A percentile compares a stretch with the other conserved stretches of the same genome.
Conservation (phyloP, 163 green algal species). For the Prototheca cutis region DNA sequence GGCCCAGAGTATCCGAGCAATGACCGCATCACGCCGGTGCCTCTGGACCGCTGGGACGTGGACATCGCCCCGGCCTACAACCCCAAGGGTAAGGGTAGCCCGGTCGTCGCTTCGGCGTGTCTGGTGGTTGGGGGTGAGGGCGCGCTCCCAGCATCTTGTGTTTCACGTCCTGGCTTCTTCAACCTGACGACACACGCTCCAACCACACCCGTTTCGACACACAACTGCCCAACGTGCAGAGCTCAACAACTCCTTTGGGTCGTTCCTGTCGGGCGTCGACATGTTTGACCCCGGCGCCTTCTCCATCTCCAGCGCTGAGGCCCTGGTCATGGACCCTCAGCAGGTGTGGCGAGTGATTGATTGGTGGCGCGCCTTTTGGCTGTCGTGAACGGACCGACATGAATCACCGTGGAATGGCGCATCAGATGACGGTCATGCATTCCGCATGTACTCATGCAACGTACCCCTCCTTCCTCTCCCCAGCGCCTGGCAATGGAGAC, state of each 20-base stretch:
- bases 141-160: too few relatives aligned
- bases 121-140: too few relatives aligned
- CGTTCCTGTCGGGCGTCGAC: conserved; percentile 29
- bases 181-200: too few relatives aligned
- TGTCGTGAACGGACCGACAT: not conserved
- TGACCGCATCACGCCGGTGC: conserved; percentile 28
- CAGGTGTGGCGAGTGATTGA: too few relatives aligned
- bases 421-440: too few relatives aligned
- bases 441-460: too few relatives aligned
- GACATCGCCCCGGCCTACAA: conserved; percentile 13
- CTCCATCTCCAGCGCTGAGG: conserved; percentile 35
- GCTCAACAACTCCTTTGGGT: conserved; percentile 29
- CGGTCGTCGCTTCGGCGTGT: too few relatives aligned
- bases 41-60: conserved; percentile 35
- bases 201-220: too few relatives aligned
- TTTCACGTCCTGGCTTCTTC: too few relatives aligned
- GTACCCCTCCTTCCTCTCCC: conserved; percentile 26
- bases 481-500: conserved; percentile 69
- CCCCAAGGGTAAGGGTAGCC: not conserved
- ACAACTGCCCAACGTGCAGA: too few relatives aligned
- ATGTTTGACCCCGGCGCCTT: conserved; percentile 38
- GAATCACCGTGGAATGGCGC: too few relatives aligned
- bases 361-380: too few relatives aligned
- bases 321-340: conserved; percentile 69
- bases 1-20: not conserved